Conservation (phyloP, 2,329 filamentous ascomycete species). For the Cladosporium austrohemisphaericum region DNA sequence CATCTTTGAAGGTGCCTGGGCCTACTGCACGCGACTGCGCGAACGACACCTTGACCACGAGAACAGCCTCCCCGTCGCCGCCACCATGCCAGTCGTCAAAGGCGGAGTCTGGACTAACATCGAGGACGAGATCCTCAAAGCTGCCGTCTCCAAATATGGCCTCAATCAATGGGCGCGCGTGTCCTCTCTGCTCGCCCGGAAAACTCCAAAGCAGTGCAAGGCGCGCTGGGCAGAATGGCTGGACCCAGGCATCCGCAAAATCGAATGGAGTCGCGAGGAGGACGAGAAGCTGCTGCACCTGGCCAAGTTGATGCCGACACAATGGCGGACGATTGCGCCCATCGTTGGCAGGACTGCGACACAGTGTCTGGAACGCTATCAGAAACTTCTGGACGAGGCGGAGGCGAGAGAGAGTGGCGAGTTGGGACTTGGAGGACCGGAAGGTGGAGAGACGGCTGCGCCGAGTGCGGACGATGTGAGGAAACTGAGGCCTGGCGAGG, state of each 20-base stretch:
- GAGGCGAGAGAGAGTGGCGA: slow-evolving; percentile 76
- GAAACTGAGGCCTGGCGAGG: slow-evolving; percentile 75
- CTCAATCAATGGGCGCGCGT: slow-evolving; percentile 98
- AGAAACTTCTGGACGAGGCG: slow-evolving; percentile 92
- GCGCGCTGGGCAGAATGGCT: slow-evolving; percentile 98
- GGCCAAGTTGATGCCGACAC: slow-evolving; percentile 97
- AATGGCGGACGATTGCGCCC: slow-evolving; percentile 97
- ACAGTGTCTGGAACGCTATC: slow-evolving; percentile 53
- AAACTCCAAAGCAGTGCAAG: slow-evolving; percentile 99
- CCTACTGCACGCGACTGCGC: slow-evolving; percentile 6
- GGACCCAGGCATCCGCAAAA: slow-evolving; percentile 95
- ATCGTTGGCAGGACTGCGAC: slow-evolving; percentile 51
- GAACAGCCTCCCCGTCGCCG: slow-evolving; percentile 12
- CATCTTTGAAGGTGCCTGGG: too few relatives aligned
- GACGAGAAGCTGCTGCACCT: slow-evolving; percentile 96
- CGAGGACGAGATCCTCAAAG: slow-evolving; percentile 95
- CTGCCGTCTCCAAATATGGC: slow-evolving; percentile 89
- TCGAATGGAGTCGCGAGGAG: slow-evolving; percentile 98
- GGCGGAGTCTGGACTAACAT: slow-evolving; percentile 68
- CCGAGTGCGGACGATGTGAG: slow-evolving; percentile 91
- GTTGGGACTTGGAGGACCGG: slow-evolving; percentile 77
- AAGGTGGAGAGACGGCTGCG: slow-evolving; percentile 79
- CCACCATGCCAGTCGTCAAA: slow-evolving; percentile 61
- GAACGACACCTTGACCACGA: too few relatives aligned
- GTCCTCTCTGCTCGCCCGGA: slow-evolving; percentile 91